Evolutionary conservation across 1,284 basidiomycete genomes (phyloP).

Genomic region (Puccinia triticina): DNA sequence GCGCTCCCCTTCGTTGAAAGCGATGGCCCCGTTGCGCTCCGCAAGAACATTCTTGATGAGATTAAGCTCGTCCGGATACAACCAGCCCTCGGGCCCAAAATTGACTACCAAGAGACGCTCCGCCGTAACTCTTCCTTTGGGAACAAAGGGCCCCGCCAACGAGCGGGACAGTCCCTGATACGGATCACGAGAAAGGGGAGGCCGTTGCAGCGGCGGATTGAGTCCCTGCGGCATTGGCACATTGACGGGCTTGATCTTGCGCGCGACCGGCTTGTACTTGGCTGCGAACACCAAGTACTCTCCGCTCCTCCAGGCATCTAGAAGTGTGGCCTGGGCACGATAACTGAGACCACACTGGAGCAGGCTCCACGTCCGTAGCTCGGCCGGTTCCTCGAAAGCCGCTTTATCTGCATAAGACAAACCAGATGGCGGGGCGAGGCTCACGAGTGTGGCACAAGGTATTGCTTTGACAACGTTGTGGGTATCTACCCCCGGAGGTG

Average conservation of each 20-base stretch:
- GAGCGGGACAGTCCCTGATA: background rate
- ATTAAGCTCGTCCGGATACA: background rate
- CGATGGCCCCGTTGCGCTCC: background rate
- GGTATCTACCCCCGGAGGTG: background rate
- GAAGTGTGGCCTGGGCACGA: background rate
- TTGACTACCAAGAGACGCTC: background rate
- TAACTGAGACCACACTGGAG: background rate
- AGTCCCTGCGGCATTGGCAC: conserved; percentile 15
- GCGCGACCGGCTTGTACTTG: conserved; percentile 32
- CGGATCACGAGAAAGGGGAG: background rate
- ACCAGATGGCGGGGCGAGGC: background rate
- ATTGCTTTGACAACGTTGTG: background rate
- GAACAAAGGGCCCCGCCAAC: conserved; percentile 12
- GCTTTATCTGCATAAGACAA: background rate
- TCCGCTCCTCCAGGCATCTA: background rate
- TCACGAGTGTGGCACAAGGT: background rate
- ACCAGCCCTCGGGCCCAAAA: conserved; percentile 3
- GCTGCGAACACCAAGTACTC: background rate
- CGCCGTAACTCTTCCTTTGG: background rate
- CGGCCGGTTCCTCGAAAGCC: background rate
- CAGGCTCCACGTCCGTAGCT: background rate
- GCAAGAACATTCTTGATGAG: background rate
- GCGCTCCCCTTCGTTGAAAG: background rate
- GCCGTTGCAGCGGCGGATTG: background rate
- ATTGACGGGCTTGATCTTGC: conserved; percentile 31